Percentiles rank a stretch among this genome's conserved stretches.
Evolutionary conservation across 2,329 filamentous ascomycete species (phyloP).

Genomic region (Trichoderma polysporum): DNA sequence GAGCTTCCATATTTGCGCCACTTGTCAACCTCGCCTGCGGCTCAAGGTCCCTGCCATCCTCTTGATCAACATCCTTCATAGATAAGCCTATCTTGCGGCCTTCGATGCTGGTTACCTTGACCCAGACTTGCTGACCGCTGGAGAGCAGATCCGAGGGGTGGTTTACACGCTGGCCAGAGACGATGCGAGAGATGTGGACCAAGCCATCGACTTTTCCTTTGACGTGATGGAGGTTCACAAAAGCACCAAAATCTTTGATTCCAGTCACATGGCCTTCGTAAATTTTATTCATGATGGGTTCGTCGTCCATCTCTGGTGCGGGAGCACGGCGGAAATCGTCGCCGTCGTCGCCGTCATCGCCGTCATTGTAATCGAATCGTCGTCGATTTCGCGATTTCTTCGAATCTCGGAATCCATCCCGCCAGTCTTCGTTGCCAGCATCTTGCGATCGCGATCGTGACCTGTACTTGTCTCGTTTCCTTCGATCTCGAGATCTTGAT

Average conservation of each 20-base stretch:
- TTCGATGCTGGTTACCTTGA: constrained; percentile 89
- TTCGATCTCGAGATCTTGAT: constrained; percentile 45
- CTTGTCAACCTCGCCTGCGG: constrained; percentile 78
- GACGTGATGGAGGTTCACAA: constrained; percentile 87
- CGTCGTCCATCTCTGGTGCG: constrained; percentile 74
- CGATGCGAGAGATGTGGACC: constrained; percentile 89
- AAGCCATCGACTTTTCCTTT: constrained; percentile 87
- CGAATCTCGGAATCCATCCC: constrained; percentile 35
- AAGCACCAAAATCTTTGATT: constrained; percentile 92
- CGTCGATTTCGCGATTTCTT: constrained; percentile 40
- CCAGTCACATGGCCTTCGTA: constrained; percentile 90
- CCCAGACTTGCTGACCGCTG: constrained; percentile 79
- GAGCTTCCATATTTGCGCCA: constrained; percentile 82
- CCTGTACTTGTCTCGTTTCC: constrained; percentile 32
- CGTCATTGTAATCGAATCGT: constrained; percentile 37
- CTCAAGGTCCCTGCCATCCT: constrained; percentile 77
- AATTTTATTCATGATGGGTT: constrained; percentile 78
- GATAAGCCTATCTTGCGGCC: constrained; percentile 79
- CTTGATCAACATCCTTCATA: constrained; percentile 97
- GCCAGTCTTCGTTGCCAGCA: constrained; percentile 48
- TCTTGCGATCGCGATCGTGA: constrained; percentile 43
- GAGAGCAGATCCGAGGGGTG: constrained; percentile 87
- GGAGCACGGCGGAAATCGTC: constrained; percentile 67
- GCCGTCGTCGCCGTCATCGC: constrained; percentile 45
- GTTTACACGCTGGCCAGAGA: constrained; percentile 80